Conservation (phyloP, 31 red algal genomes). For the Porphyra umbilicalis region DNA sequence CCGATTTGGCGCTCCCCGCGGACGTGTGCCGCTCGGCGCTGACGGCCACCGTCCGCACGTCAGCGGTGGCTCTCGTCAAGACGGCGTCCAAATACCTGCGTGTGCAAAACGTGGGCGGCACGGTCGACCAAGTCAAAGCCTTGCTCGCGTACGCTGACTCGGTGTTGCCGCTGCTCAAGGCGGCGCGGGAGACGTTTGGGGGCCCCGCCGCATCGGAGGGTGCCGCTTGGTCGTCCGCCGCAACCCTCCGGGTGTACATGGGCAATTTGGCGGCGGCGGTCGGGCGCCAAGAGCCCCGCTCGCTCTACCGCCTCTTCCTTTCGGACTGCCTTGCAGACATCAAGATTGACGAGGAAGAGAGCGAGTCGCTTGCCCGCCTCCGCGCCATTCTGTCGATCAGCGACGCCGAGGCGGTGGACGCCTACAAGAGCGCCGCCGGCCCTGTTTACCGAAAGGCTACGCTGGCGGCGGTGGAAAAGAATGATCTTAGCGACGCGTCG, state of each 20-base stretch:
- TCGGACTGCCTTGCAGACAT: conserved; percentile 59
- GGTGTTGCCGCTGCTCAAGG: not conserved
- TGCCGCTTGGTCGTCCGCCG: conserved; percentile 11
- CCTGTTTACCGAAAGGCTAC: conserved; percentile 69
- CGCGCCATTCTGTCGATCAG: conserved; percentile 45
- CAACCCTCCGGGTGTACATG: conserved; percentile 29
- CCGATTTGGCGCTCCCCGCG: conserved; percentile 34
- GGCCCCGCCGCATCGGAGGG: conserved; percentile 5
- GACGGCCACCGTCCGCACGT: conserved; percentile 9
- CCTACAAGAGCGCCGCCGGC: conserved; percentile 56
- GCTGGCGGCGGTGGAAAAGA: conserved; percentile 9
- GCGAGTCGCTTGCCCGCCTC: conserved; percentile 29
- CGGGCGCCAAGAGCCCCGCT: conserved; percentile 39
- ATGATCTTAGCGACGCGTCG: conserved; percentile 18
- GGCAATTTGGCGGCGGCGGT: conserved; percentile 18
- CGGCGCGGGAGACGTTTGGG: conserved; percentile 22
- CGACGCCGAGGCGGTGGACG: conserved; percentile 47
- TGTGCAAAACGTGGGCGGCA: conserved; percentile 59
- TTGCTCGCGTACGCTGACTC: conserved; percentile 19
- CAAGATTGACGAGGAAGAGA: conserved; percentile 33
- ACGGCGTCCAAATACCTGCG: conserved; percentile 45
- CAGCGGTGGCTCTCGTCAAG: conserved; percentile 15
- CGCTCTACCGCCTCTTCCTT: conserved; percentile 81
- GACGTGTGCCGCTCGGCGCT: conserved; percentile 29
- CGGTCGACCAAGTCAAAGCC: conserved; percentile 37